Percentiles rank a stretch among this genome's conserved stretches.
phyloP scores from a whole-genome alignment of 345 rosid species.

The Aquilaria malaccensis region DNA sequence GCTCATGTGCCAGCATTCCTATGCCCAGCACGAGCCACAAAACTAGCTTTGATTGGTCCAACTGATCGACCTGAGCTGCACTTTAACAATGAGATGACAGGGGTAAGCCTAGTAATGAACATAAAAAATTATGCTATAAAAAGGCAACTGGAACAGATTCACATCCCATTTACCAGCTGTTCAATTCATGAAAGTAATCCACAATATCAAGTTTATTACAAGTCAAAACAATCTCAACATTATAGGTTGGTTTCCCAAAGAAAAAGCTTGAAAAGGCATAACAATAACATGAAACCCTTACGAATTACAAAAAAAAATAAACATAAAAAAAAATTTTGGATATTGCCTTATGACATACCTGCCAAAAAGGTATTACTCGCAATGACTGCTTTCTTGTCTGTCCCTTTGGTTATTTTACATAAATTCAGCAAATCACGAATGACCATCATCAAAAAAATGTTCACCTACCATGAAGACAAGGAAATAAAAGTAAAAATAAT shows the following conservation, averaged over 20 bases:
- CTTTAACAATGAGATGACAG: constrained; percentile 28
- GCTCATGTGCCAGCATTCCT: constrained; percentile 10
- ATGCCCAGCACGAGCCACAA: constrained; percentile 96
- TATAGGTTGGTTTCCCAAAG: too few species aligned
- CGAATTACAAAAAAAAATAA: too few species aligned
- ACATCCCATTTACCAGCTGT: too few species aligned
- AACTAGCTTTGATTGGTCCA: constrained; percentile 92
- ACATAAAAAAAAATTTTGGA: constrained; percentile 35
- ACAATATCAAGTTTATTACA: too few species aligned
- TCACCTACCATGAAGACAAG: constrained; percentile 55
- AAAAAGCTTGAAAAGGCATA: too few species aligned
- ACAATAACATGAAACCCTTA: too few species aligned
- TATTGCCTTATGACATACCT: constrained; percentile 99
- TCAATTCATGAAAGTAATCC: too few species aligned
- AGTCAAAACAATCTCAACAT: too few species aligned
- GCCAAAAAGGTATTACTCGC: constrained; percentile 60
- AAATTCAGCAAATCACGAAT: constrained; percentile 91
- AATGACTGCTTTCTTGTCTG: constrained; percentile 98
- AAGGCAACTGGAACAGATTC: too few species aligned
- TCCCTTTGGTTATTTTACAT: constrained; percentile 96
- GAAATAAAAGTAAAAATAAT: background rate
- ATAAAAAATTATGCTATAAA: too few species aligned
- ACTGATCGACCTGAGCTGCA: constrained; percentile 97
- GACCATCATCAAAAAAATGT: constrained; percentile 96
- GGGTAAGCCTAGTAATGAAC: background rate